Conservation (phyloP, 768 basidiomycete species). For the Auriscalpium microsporum region DNA sequence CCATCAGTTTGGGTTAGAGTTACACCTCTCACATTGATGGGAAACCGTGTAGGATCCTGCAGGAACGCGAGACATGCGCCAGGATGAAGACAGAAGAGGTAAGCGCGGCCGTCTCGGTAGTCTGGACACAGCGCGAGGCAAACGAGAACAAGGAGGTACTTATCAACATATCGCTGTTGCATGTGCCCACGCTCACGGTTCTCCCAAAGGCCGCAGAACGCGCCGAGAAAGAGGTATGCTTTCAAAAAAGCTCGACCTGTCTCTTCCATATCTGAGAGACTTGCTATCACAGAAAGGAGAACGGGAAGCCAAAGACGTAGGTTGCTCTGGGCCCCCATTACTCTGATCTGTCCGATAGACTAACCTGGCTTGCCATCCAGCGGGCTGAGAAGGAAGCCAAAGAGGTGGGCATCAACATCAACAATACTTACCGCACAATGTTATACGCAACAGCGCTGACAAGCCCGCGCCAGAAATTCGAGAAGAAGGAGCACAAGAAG, state of each 20-base stretch:
- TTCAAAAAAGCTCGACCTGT: neutral
- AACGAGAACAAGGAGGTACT: constrained; percentile 67
- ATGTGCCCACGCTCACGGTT: neutral
- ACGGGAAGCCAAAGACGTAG: constrained; percentile 12
- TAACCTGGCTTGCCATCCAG: constrained; percentile 3
- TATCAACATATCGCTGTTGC: constrained; percentile 1
- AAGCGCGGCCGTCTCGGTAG: constrained; percentile 3
- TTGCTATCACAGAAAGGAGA: constrained; percentile 8
- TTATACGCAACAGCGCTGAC: neutral
- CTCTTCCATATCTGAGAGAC: neutral
- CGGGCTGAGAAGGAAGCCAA: constrained; percentile 12
- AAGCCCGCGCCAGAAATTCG: constrained; percentile 11
- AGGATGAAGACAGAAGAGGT: constrained; percentile 68
- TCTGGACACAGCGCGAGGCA: constrained; percentile 54
- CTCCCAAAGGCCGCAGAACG: constrained; percentile 47
- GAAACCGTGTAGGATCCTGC: constrained; percentile 36
- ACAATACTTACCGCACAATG: neutral
- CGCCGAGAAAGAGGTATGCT: constrained; percentile 50
- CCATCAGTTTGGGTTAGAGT: neutral
- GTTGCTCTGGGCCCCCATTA: too few species aligned
- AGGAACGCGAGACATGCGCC: constrained; percentile 77
- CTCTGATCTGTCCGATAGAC: neutral
- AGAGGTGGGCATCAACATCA: constrained; percentile 8
- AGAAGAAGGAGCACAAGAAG: constrained; percentile 16
- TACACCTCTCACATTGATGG: constrained; percentile 1